Percentiles rank a stretch among this genome's conserved stretches.
phyloP scores from a whole-genome alignment of 305 asterid genomes.

The Fraxinus velutina region DNA sequence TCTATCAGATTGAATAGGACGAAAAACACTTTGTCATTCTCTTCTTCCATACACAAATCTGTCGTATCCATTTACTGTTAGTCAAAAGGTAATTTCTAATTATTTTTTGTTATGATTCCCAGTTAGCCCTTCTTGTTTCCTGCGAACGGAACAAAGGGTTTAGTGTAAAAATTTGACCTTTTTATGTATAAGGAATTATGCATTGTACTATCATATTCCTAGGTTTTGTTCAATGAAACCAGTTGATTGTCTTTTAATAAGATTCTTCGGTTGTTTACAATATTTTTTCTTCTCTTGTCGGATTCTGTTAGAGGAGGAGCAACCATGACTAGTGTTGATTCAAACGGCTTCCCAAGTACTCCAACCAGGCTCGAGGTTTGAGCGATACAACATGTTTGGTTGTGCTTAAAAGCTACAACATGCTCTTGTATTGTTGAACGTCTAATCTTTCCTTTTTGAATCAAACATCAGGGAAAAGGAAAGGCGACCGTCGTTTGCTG shows the following conservation, averaged over 20 bases:
- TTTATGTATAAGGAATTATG: not conserved
- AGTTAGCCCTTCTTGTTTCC: not conserved
- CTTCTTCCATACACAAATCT: not conserved
- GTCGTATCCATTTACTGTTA: not conserved
- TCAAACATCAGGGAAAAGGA: constrained; percentile 32
- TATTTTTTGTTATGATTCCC: not conserved
- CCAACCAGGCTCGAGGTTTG: not conserved
- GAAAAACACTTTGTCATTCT: not conserved
- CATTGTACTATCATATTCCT: not conserved
- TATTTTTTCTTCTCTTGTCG: not conserved
- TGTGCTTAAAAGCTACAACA: not conserved
- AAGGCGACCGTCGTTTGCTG: constrained; percentile 35
- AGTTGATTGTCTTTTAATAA: not conserved
- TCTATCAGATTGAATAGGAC: not conserved
- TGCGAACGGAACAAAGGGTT: not conserved
- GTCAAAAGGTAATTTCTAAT: not conserved
- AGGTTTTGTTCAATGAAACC: not conserved
- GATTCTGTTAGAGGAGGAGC: not conserved
- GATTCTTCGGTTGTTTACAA: not conserved
- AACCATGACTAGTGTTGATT: not conserved
- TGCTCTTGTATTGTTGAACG: not conserved
- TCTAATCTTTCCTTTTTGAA: not conserved
- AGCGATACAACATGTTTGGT: not conserved
- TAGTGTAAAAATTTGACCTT: not conserved
- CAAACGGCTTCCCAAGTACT: not conserved